A percentile compares a stretch with the other conserved stretches of the same genome.
Evolutionary conservation across 352 stramenopile genomes (phyloP).

Genomic region (Elongisporangium anandrum): DNA sequence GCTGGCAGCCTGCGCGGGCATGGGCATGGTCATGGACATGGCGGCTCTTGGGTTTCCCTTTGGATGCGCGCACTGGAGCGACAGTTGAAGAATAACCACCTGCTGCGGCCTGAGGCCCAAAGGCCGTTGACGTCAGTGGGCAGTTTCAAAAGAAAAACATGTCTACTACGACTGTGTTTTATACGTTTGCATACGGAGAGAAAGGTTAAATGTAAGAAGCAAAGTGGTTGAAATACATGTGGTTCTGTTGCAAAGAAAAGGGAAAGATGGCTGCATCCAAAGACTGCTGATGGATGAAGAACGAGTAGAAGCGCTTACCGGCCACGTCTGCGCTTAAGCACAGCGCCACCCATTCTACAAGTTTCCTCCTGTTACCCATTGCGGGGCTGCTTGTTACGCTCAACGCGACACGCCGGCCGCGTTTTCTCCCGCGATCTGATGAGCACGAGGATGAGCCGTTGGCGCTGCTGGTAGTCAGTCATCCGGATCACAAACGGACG

Average conservation of each 20-base stretch:
- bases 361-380: not conserved
- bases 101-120: not conserved
- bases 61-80: not conserved
- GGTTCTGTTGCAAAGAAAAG: not conserved
- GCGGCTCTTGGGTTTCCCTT: not conserved
- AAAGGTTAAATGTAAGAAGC: not conserved
- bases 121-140: not conserved
- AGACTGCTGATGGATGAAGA: not conserved
- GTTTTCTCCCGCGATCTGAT: not conserved
- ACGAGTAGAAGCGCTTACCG: not conserved
- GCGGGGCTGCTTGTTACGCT: not conserved
- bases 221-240: not conserved
- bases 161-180: no score
- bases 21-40: not conserved
- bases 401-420: not conserved
- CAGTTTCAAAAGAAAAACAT: no score
- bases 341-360: not conserved
- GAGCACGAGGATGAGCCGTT: not conserved
- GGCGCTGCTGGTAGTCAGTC: not conserved
- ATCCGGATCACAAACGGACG: not conserved
- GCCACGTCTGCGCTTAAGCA: not conserved
- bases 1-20: conserved; percentile 15
- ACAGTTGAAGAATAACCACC: not conserved
- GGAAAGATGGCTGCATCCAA: not conserved
- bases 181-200: not conserved